Evolutionary conservation across 1,284 basidiomycete species (phyloP).

Genomic region (Bjerkandera adusta): DNA sequence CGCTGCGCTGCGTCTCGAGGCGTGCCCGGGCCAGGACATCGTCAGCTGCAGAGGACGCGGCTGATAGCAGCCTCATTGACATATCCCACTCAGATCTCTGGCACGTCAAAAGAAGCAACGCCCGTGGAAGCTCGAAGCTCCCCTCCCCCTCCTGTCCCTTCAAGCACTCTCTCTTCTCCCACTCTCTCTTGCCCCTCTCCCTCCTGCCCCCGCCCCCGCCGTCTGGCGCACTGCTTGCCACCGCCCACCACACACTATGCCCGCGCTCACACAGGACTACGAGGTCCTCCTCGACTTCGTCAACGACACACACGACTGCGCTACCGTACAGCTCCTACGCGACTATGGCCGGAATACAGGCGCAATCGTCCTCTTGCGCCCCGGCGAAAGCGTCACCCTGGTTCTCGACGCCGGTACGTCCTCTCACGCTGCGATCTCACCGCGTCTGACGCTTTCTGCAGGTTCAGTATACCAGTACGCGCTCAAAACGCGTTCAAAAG

Average conservation of each 20-base stretch:
- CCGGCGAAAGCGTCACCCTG: constrained; percentile 61
- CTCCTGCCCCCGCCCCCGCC: constrained; percentile 27
- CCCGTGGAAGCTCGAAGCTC: constrained; percentile 31
- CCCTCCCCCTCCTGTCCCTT: constrained; percentile 27
- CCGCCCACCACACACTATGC: constrained; percentile 37
- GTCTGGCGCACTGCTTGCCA: constrained; percentile 19
- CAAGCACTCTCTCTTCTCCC: constrained; percentile 30
- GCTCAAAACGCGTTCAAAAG: constrained; percentile 60
- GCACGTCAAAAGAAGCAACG: constrained; percentile 26
- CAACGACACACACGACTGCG: constrained; percentile 64
- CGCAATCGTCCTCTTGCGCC: constrained; percentile 55
- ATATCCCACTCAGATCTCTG: constrained; percentile 22
- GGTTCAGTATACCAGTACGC: constrained; percentile 68
- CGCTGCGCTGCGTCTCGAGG: constrained; percentile 7
- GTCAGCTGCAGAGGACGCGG: constrained; percentile 5
- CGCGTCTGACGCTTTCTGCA: constrained; percentile 16
- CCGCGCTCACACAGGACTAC: constrained; percentile 49
- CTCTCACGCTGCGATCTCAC: not conserved
- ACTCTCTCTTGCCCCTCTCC: constrained; percentile 24
- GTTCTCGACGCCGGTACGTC: constrained; percentile 53
- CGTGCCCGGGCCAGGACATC: constrained; percentile 5
- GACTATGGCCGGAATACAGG: constrained; percentile 59
- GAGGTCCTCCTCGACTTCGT: constrained; percentile 66
- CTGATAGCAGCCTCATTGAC: constrained; percentile 17
- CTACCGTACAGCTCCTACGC: constrained; percentile 60